phyloP scores from a whole-genome alignment of 1,284 basidiomycete genomes.

The Veloboletus limbatus region DNA sequence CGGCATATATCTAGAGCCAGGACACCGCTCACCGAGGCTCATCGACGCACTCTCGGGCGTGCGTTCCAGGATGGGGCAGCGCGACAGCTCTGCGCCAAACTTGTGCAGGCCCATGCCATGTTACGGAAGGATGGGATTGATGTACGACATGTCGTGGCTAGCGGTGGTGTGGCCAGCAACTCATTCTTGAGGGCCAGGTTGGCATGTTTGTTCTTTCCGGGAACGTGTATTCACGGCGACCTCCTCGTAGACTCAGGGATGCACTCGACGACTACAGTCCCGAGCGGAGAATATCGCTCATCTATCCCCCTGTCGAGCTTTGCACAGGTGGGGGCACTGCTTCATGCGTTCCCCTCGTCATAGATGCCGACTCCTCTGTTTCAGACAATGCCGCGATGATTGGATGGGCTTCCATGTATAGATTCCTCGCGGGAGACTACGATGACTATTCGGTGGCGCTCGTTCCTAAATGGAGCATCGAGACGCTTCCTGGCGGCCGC shows the following conservation, averaged over 20 bases:
- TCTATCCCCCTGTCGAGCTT: conserved; percentile 71
- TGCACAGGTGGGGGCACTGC: conserved; percentile 76
- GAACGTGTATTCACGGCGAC: not conserved
- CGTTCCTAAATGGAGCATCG: conserved; percentile 68
- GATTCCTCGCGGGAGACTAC: conserved; percentile 63
- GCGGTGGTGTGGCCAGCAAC: conserved; percentile 92
- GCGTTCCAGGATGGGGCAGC: conserved; percentile 75
- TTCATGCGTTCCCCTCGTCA: not conserved
- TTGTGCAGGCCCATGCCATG: conserved; percentile 57
- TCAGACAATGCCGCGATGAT: conserved; percentile 96
- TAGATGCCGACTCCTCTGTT: not conserved
- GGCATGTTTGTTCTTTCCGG: conserved; percentile 10
- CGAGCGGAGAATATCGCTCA: conserved; percentile 37
- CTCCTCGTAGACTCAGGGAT: conserved; percentile 40
- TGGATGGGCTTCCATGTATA: conserved; percentile 82
- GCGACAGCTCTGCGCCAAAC: conserved; percentile 73
- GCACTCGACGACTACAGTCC: conserved; percentile 38
- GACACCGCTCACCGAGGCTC: conserved; percentile 35
- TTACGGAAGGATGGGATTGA: conserved; percentile 41
- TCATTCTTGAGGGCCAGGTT: conserved; percentile 62
- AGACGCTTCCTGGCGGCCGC: conserved; percentile 36
- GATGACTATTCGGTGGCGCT: conserved; percentile 65
- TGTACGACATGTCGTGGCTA: conserved; percentile 67
- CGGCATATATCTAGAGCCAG: conserved; percentile 39
- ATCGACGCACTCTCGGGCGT: conserved; percentile 51